Conservation (phyloP, 257 asterid species). For the Solanum tarapatanum region DNA sequence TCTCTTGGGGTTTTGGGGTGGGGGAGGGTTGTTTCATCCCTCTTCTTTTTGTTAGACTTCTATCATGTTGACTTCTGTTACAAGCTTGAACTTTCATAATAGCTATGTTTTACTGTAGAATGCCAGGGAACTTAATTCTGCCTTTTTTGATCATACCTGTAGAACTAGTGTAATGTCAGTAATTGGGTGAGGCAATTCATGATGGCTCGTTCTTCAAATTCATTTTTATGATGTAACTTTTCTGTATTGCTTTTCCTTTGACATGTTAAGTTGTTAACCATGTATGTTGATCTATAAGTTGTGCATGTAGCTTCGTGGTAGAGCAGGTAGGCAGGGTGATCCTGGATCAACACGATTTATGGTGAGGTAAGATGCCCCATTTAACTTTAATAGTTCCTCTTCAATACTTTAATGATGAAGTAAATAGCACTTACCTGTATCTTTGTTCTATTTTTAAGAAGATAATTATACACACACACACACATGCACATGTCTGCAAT, state of each 20-base stretch:
- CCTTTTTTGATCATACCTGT: background rate
- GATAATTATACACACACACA: background rate
- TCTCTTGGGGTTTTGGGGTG: background rate
- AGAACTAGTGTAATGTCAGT: background rate
- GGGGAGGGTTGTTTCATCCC: background rate
- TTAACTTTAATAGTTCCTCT: background rate
- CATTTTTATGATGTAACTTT: background rate
- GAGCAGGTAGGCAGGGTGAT: conserved; percentile 99
- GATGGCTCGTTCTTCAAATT: background rate
- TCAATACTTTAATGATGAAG: background rate
- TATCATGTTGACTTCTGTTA: background rate
- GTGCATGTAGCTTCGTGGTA: conserved; percentile 77
- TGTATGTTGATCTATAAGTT: background rate
- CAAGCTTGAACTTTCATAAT: background rate
- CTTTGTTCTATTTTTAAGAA: background rate
- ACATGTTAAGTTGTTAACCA: background rate
- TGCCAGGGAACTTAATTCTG: background rate
- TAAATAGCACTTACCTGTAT: background rate
- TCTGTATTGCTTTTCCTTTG: background rate
- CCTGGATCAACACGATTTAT: conserved; percentile 97
- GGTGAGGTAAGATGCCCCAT: conserved; percentile 61
- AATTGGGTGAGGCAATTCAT: background rate
- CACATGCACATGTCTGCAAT: background rate
- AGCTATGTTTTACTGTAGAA: background rate
- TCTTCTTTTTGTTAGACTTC: background rate